Percentiles rank a stretch among this genome's conserved stretches.
These are phyloP conservation scores for Nectriaceae sp. DNA, from an alignment of 2,329 filamentous ascomycete genomes.

Conservation along the genomic window DNA sequence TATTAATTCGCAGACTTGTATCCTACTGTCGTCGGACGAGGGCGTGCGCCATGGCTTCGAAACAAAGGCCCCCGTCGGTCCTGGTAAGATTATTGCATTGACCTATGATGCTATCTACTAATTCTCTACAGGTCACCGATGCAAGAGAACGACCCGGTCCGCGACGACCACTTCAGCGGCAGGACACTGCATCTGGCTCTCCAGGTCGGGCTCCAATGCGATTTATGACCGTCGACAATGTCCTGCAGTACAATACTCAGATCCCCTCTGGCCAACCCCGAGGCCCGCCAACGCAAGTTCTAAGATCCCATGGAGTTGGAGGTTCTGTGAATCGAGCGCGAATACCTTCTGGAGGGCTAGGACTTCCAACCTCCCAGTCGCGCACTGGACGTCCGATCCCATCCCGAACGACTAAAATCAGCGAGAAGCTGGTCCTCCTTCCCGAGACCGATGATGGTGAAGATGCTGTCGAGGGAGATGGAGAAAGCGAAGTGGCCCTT, in stretches of 20 bases:
- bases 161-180: constrained; percentile 35
- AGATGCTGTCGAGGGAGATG: constrained; percentile 57
- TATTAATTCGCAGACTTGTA: background rate
- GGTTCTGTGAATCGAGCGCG: constrained; percentile 25
- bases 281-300: constrained; percentile 55
- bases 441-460: constrained; percentile 75
- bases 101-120: constrained; percentile 8
- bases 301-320: constrained; percentile 18
- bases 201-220: constrained; percentile 56
- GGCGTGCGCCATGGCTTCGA: constrained; percentile 55
- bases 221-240: constrained; percentile 89
- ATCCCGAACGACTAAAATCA: constrained; percentile 87
- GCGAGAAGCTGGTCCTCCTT: constrained; percentile 93
- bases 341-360: constrained; percentile 39
- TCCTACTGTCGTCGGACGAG: too few species aligned
- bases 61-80: constrained; percentile 58
- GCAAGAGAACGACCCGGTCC: constrained; percentile 38
- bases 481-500: constrained; percentile 45
- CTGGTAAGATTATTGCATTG: constrained; percentile 45
- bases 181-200: constrained; percentile 32
- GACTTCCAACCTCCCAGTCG: constrained; percentile 42
- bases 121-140: constrained; percentile 38
- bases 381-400: constrained; percentile 66
- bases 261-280: constrained; percentile 93
- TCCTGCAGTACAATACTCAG: constrained; percentile 90